Evolutionary conservation across 192 early-diverging fungal genomes (phyloP).

Genomic region (Endogone sp.): DNA sequence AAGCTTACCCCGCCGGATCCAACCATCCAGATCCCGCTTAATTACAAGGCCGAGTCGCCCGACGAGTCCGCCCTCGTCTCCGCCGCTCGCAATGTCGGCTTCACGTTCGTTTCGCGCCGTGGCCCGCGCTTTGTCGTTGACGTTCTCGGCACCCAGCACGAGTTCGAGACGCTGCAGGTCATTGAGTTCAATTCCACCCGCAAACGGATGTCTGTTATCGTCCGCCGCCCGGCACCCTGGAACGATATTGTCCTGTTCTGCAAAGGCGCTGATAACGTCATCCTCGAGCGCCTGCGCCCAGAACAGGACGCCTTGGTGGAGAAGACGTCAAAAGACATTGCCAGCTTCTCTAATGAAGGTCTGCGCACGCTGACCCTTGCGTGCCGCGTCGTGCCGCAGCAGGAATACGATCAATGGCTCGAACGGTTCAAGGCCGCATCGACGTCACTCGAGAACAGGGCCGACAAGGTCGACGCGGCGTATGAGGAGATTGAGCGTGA

Average conservation of each 20-base stretch:
- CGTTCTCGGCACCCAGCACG: conserved; percentile 58
- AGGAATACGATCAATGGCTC: conserved; percentile 76
- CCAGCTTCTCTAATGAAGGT: conserved; percentile 78
- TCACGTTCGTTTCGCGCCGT: conserved; percentile 58
- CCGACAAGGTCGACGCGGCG: conserved; percentile 63
- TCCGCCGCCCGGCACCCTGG: conserved; percentile 64
- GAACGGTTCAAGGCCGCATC: conserved; percentile 68
- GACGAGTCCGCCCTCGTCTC: conserved; percentile 81
- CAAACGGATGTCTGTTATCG: conserved; percentile 92
- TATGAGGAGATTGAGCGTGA: conserved; percentile 79
- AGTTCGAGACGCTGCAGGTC: conserved; percentile 80
- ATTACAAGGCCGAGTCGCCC: conserved; percentile 74
- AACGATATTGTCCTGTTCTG: conserved; percentile 83
- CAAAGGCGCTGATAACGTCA: conserved; percentile 97
- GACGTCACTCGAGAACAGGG: conserved; percentile 67
- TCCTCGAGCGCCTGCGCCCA: conserved; percentile 71
- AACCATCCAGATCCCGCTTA: conserved; percentile 29
- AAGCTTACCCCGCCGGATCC: conserved; percentile 13
- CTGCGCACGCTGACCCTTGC: conserved; percentile 88
- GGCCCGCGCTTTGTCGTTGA: conserved; percentile 58
- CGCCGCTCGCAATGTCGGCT: conserved; percentile 76
- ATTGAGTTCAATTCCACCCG: conserved; percentile 95
- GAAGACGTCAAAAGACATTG: conserved; percentile 62
- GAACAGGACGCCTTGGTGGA: conserved; percentile 48
- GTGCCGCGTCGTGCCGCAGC: conserved; percentile 65